Evolutionary conservation across 441 rosid genomes (phyloP), one percentile per base, ranked within the genome.

Genomic region (Hypseocharis bilobata): DNA sequence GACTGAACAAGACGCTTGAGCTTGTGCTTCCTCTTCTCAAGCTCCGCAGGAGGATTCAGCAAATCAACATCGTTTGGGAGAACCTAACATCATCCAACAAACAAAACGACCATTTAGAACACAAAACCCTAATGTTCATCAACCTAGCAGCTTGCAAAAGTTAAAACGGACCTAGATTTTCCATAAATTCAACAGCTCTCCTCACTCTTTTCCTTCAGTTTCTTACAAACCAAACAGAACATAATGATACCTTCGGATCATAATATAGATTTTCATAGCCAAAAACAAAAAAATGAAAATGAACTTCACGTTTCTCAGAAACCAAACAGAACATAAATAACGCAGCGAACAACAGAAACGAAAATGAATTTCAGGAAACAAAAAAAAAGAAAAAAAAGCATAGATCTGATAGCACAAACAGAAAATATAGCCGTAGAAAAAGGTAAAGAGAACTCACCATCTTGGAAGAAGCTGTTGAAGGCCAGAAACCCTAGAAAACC

Each of bases 21-120:
- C 85, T 86, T 86, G 78, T 86, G 92, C 79, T 86, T 86, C 80
- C 76, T 84, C 85, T 86, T 86, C 83, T 86, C 92, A 58, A 83
- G 81, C 81, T 83, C 88, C 16, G 76, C 85, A 3, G 89, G 92
- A 16, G 89, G 92, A 72, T 84, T 78, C 73, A 84, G 80, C 76
- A 82, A 76, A 72, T 86, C 89, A 59, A 86, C 73, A 67, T 86
- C 89, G 73, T 86, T 86, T 57, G 82, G 86, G 58, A 86, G 85
- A 72, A 84, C 91, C 87, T 84, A 54, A 67, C 26, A 49, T 26
- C 25, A 49, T 20, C 10, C 0, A 19, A 19, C 55, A 49, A 49
- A 47, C 25, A 49, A 19, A 3, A n/a, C n/a, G n/a, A n/a, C n/a
- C n/a, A n/a, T n/a, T n/a, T n/a, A n/a, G n/a, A n/a, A n/a, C n/a